These are phyloP conservation scores for Geotrichum siamense DNA, from an alignment of 1,139 yeast species.

Conservation along the genomic window DNA sequence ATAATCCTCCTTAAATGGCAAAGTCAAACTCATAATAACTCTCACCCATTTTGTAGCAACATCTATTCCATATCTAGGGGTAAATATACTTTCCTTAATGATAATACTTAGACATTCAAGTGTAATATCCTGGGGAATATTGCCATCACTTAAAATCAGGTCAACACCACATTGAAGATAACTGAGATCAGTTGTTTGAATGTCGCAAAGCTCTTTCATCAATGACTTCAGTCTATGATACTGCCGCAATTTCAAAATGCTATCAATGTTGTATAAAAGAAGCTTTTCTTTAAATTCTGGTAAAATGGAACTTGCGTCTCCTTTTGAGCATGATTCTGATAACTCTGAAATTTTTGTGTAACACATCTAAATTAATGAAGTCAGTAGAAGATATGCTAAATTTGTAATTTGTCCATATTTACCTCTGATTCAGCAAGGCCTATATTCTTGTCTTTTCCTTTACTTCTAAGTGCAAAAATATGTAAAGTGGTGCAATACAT, in stretches of 20 bases:
- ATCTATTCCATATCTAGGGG: slow-evolving; percentile 10
- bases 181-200: not conserved
- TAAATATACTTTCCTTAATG: slow-evolving; percentile 14
- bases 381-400: not conserved
- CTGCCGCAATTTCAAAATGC: slow-evolving; percentile 13
- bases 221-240: slow-evolving; percentile 10
- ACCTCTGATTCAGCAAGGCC: too few species aligned
- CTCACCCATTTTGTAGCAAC: slow-evolving; percentile 16
- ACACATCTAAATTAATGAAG: slow-evolving; percentile 2
- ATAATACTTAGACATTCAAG: slow-evolving; percentile 15
- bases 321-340: not conserved
- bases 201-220: slow-evolving; percentile 5
- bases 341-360: slow-evolving; percentile 11
- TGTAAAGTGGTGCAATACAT: slow-evolving; percentile 7
- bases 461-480: too few species aligned
- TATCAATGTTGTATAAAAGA: slow-evolving; percentile 16
- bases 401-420: not conserved
- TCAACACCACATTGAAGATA: slow-evolving; percentile 15
- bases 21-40: slow-evolving; percentile 15
- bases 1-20: slow-evolving; percentile 15
- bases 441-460: too few species aligned
- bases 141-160: slow-evolving; percentile 13
- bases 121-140: slow-evolving; percentile 10
- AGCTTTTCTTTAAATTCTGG: slow-evolving; percentile 13
- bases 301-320: not conserved